Base-by-base conservation (phyloP, 106 monocot species). In the Dendrobium catenatum region DNA sequence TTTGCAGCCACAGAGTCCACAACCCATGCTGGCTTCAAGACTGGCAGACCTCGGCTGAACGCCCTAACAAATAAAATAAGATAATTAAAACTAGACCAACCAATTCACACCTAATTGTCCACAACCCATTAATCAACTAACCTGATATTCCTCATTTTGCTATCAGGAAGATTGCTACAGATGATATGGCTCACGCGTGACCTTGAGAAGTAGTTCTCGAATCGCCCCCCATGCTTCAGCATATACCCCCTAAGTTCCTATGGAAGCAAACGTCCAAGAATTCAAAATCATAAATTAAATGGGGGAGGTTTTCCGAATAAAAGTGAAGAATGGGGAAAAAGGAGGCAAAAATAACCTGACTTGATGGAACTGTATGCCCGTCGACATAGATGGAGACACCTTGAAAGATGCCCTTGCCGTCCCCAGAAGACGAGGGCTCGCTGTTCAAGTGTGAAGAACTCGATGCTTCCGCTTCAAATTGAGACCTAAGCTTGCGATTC, bases 381-480 rank as follows among this genome's bases (percentile, higher is more conserved):
- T 99, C 85, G 37, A 99, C 93, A 73, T 95, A 99, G 48, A 99
- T 99, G 72, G 98, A 95, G 47, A 99, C 91, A 6, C 95, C 98
- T 46, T 56, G 46, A 73, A 99, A 99, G 46, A 99, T 87, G 29
- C 88, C 95, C 76, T 64, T 82, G 9, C 19, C 64, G 15, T 46
- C 73, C 0, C 41, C 79, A 11, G 47, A 42, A 31, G 22, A 37
- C 42, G 40, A 40, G 46, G 72, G n/a, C 24, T 54, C 81, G 40
- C 46, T 3, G 68, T 18, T 61, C 11, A 10, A 75, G 26, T 55
- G 16, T 26, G 87, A 80, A 13, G 87, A 85, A 41, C 68, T 58
- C 64, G 90, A 90, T 6, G 89, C 98, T 75, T 84, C 80, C 10
- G 89, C 88, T 27, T 93, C 90, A 49, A 95, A 99, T 83, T 99